Percentiles rank a stretch among this genome's conserved stretches.
Conservation (phyloP, 371 early-diverging fungal genomes). For the Chytridiales sp. region DNA sequence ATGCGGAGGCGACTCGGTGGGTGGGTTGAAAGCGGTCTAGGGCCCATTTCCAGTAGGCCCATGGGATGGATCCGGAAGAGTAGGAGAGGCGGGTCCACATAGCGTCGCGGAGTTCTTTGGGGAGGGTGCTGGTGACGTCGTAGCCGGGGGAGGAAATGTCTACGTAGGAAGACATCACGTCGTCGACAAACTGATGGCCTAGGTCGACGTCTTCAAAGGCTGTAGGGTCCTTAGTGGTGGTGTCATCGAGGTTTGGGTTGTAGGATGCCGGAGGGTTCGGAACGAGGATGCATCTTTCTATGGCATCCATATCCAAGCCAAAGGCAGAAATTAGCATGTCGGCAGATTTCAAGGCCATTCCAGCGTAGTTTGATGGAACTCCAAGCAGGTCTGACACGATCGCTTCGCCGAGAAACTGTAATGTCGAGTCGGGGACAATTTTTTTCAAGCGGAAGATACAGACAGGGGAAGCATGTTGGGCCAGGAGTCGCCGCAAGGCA, state of each 20-base stretch:
- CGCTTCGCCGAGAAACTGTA: slow-evolving; percentile 1
- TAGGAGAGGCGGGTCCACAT: slow-evolving; percentile 9
- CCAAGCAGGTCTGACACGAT: slow-evolving; percentile 1
- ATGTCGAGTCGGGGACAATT: background rate
- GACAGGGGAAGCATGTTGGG: slow-evolving; percentile 1
- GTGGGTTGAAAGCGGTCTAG: background rate
- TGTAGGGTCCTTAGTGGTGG: background rate
- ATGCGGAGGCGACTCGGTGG: slow-evolving; percentile 4
- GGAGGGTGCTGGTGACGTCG: too few species aligned
- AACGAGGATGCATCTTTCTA: background rate
- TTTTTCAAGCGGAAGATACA: background rate
- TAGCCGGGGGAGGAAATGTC: background rate
- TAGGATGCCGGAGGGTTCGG: too few species aligned
- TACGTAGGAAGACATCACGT: slow-evolving; percentile 5
- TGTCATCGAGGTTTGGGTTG: background rate
- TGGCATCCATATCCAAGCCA: slow-evolving; percentile 3
- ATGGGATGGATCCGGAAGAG: slow-evolving; percentile 1
- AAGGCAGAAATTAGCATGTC: background rate
- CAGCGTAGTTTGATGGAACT: slow-evolving; percentile 11
- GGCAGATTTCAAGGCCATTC: slow-evolving; percentile 7
- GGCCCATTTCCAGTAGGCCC: slow-evolving; percentile 15
- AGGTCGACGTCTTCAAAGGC: slow-evolving; percentile 10
- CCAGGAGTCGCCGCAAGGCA: slow-evolving; percentile 6
- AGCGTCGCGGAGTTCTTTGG: background rate
- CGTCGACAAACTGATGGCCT: too few species aligned